A percentile compares a stretch with the other conserved stretches of the same genome.
These are phyloP conservation scores for Gyrodon lividus DNA, from an alignment of 768 basidiomycete genomes.

Conservation along the genomic window DNA sequence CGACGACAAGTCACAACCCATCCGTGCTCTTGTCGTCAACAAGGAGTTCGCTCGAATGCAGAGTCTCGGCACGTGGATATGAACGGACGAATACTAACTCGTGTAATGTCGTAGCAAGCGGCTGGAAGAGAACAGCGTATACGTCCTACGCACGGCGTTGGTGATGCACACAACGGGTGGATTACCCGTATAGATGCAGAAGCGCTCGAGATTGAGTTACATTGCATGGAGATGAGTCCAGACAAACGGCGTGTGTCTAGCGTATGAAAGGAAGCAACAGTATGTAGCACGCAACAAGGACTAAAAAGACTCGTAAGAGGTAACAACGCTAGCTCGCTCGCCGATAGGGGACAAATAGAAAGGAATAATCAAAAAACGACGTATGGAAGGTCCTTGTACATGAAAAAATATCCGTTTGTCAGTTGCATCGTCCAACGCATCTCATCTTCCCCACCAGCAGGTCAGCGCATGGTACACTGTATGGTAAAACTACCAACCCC, in stretches of 20 bases:
- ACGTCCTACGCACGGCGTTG: too few relatives aligned
- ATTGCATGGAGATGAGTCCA: neutral
- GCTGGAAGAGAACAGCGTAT: too few relatives aligned
- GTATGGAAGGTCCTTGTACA: slow-evolving; percentile 21
- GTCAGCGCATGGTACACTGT: slow-evolving; percentile 3
- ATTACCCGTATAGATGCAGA: too few relatives aligned
- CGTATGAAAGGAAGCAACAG: neutral
- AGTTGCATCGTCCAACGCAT: slow-evolving; percentile 24
- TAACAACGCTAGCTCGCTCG: neutral
- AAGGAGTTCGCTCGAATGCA: too few relatives aligned
- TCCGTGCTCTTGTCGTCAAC: too few relatives aligned
- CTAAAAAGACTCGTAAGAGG: slow-evolving; percentile 30
- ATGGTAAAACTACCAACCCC: slow-evolving; percentile 8
- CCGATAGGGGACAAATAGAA: neutral
- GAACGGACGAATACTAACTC: too few relatives aligned
- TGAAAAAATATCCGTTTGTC: slow-evolving; percentile 29
- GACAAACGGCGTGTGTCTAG: slow-evolving; percentile 3
- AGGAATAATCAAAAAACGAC: slow-evolving; percentile 2
- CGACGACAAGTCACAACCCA: too few relatives aligned
- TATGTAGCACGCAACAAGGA: slow-evolving; percentile 4
- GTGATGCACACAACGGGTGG: too few relatives aligned
- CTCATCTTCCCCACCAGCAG: slow-evolving; percentile 5
- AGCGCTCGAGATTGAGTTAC: neutral
- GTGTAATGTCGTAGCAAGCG: too few relatives aligned
- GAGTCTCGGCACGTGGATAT: too few relatives aligned